Base-by-base conservation (phyloP, 2,329 filamentous ascomycete species). In the Clonostachys rhizophaga region DNA sequence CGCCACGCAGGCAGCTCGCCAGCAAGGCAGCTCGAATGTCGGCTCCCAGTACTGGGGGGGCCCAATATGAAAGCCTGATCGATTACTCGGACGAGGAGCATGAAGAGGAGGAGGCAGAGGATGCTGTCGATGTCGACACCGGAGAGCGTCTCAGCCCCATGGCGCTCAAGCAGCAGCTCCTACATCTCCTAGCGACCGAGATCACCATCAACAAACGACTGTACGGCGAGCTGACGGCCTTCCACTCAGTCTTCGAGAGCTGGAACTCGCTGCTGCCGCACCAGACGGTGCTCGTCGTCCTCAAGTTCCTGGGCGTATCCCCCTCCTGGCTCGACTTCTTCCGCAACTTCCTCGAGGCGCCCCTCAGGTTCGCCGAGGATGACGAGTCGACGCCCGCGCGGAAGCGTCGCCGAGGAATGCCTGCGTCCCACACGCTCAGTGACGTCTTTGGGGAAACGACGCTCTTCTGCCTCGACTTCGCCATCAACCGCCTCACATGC, bases 391-490 rank as follows among this genome's bases (percentile, higher is more conserved):
- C 67, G 0, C 49, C 67, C 12, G 54, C 68, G 4, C 72, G 70
- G 6, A 62, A 63, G 7, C 72, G 83, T 10, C 72, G 69, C 47
- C 71, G 79, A 14, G 83, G 83, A 8, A 72, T 81, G 2, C 83
- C 83, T 0, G 75, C 81, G 44, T 77, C 76, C 5, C 79, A 86
- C 55, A 66, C 73, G 0, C 66, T 87, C 2, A 82, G 78, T 18
- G 75, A 81, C 34, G 65, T 79, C 9, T 75, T 86, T 46, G 77
- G 80, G 1, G 84, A 87, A 57, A 63, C 70, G 0, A 65, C 83
- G 1, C 63, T 87, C 0, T 87, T 87, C 55, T 82, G 78, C 49
- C 74, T 87, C 53, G 84, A 87, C 55, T 82, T 81, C 55, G 71
- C 81, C 0, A 73, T 87, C 47, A 86, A 85, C 48, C 74, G 78